Percentiles rank a stretch among this genome's conserved stretches.
These are phyloP conservation scores for Delonix regia DNA, from an alignment of 306 rosid genomes.

Conservation along the genomic window DNA sequence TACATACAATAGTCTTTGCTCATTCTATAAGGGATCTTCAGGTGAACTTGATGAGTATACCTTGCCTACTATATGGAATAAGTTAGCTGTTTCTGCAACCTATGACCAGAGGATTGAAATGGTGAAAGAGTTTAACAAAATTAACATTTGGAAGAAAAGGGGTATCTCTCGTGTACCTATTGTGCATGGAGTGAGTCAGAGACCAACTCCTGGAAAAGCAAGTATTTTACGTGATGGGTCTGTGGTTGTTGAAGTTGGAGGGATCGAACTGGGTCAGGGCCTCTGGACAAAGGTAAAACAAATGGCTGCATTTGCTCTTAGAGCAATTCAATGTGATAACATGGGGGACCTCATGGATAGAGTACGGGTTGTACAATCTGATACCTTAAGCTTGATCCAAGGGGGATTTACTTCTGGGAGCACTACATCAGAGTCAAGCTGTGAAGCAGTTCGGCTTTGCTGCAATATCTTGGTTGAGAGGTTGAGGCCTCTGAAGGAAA, in stretches of 20 bases:
- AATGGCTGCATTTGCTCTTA: slow-evolving; percentile 78
- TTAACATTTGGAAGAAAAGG: slow-evolving; percentile 74
- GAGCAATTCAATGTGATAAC: slow-evolving; percentile 60
- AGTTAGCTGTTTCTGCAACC: slow-evolving; percentile 61
- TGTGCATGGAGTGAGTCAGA: slow-evolving; percentile 40
- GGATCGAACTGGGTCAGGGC: slow-evolving; percentile 96
- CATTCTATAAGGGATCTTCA: slow-evolving; percentile 51
- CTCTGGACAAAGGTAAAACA: slow-evolving; percentile 97
- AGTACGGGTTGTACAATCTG: slow-evolving; percentile 80
- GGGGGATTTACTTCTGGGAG: slow-evolving; percentile 91
- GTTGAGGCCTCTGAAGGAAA: slow-evolving; percentile 65
- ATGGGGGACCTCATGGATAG: slow-evolving; percentile 54
- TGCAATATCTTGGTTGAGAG: slow-evolving; percentile 83
- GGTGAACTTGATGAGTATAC: slow-evolving; percentile 84
- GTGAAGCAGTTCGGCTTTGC: slow-evolving; percentile 82
- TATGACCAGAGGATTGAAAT: slow-evolving; percentile 55
- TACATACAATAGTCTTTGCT: slow-evolving; percentile 62
- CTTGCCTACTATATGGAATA: slow-evolving; percentile 78
- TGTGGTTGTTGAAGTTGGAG: slow-evolving; percentile 88
- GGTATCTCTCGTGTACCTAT: slow-evolving; percentile 84
- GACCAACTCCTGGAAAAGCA: slow-evolving; percentile 85
- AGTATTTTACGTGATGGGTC: slow-evolving; percentile 80
- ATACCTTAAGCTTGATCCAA: slow-evolving; percentile 78
- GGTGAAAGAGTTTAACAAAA: slow-evolving; percentile 66
- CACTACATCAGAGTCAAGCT: slow-evolving; percentile 93